Conservation (phyloP, 306 rosid species). For the Glycyrrhiza uralensis region DNA sequence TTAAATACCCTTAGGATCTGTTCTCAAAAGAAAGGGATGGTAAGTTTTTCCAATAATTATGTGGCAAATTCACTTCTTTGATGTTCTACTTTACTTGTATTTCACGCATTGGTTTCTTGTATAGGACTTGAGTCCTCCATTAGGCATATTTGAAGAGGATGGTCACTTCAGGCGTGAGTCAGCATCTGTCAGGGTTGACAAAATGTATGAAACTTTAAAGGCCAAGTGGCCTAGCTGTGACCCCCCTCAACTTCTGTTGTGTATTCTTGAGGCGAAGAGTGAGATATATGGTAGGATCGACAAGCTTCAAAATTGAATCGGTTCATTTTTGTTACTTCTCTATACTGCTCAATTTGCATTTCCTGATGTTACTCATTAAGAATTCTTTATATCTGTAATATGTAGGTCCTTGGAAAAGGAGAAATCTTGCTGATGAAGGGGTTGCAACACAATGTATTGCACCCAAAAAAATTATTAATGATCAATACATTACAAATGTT, state of each 20-base stretch:
- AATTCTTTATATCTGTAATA: neutral
- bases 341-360: neutral
- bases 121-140: slow-evolving; percentile 21
- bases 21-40: slow-evolving; percentile 38
- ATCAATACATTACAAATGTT: slow-evolving; percentile 46
- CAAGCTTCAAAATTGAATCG: neutral
- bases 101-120: neutral
- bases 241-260: slow-evolving; percentile 36
- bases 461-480: slow-evolving; percentile 34
- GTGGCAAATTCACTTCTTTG: neutral
- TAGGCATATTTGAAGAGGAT: slow-evolving; percentile 21
- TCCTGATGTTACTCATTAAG: neutral
- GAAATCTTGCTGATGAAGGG: slow-evolving; percentile 30
- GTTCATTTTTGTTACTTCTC: neutral
- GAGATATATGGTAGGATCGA: slow-evolving; percentile 43
- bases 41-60: slow-evolving; percentile 5
- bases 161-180: neutral
- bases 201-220: slow-evolving; percentile 6
- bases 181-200: slow-evolving; percentile 30
- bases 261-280: slow-evolving; percentile 49
- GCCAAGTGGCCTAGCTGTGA: too few species aligned
- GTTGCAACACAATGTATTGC: slow-evolving; percentile 47
- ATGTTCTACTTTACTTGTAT: neutral
- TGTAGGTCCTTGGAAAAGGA: slow-evolving; percentile 55
- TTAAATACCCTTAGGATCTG: too few species aligned